phyloP scores from a whole-genome alignment of 2,329 filamentous ascomycete genomes.

The Xylariaceae sp. region DNA sequence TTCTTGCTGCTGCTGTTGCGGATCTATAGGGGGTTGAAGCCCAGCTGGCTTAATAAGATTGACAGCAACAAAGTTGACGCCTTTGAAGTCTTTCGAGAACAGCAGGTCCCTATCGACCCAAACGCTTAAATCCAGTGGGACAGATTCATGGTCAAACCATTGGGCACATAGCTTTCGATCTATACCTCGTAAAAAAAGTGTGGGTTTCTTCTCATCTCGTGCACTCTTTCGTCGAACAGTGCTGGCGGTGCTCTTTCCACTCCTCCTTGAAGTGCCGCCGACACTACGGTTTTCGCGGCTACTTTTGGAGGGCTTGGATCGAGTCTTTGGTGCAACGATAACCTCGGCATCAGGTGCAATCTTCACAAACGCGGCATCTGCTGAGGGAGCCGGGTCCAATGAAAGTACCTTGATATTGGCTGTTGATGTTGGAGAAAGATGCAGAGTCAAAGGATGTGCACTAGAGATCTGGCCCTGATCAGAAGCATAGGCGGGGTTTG shows the following conservation, averaged over 20 bases:
- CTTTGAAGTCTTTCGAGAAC: constrained; percentile 66
- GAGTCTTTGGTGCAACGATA: constrained; percentile 90
- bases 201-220: constrained; percentile 62
- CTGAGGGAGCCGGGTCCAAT: constrained; percentile 67
- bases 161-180: constrained; percentile 66
- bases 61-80: constrained; percentile 73
- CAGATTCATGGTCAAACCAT: constrained; percentile 70
- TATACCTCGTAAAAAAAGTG: constrained; percentile 75
- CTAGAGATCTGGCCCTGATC: constrained; percentile 46
- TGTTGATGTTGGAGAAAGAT: constrained; percentile 91
- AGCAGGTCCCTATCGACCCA: constrained; percentile 84
- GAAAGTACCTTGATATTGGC: constrained; percentile 86
- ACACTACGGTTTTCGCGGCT: constrained; percentile 77
- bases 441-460: constrained; percentile 80
- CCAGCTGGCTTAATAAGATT: constrained; percentile 81
- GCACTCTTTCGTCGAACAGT: constrained; percentile 53
- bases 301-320: constrained; percentile 62
- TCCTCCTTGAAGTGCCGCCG: constrained; percentile 72
- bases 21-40: constrained; percentile 66
- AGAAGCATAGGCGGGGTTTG: constrained; percentile 69
- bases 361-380: constrained; percentile 77
- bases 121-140: constrained; percentile 60
- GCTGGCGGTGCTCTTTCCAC: constrained; percentile 70
- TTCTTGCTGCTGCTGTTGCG: constrained; percentile 61
- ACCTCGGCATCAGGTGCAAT: constrained; percentile 93